Evolutionary conservation across 2,329 filamentous ascomycete genomes (phyloP).

Genomic region (Lecanicillium sp.): DNA sequence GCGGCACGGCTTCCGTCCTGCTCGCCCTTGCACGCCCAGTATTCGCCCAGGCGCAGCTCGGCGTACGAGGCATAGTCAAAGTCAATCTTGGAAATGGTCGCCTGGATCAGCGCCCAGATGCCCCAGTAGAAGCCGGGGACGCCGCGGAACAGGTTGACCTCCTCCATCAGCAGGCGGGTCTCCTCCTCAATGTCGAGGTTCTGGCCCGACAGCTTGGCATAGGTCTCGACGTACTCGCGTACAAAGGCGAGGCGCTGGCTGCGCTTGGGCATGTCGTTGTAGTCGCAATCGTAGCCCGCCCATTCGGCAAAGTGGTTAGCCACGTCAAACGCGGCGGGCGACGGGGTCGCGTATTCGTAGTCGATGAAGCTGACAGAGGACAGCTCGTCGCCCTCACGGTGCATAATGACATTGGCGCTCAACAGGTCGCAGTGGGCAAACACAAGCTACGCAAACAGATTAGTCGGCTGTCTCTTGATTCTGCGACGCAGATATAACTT

Average conservation of each 20-base stretch:
- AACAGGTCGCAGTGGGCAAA: constrained; percentile 95
- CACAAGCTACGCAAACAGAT: constrained; percentile 55
- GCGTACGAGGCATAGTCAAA: constrained; percentile 95
- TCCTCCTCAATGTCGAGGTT: constrained; percentile 51
- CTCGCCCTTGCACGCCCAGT: constrained; percentile 85
- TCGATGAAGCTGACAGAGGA: constrained; percentile 76
- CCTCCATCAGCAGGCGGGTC: constrained; percentile 59
- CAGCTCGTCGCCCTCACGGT: constrained; percentile 32
- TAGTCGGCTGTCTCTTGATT: constrained; percentile 2
- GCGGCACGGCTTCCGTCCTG: constrained; percentile 50
- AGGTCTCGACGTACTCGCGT: constrained; percentile 71
- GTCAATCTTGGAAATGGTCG: constrained; percentile 87
- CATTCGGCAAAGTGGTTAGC: constrained; percentile 98
- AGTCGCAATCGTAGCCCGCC: constrained; percentile 95
- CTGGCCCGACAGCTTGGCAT: constrained; percentile 46
- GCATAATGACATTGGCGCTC: constrained; percentile 91
- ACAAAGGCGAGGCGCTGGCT: constrained; percentile 75
- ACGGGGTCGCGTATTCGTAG: constrained; percentile 95
- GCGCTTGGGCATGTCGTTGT: constrained; percentile 70
- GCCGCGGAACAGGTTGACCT: constrained; percentile 83
- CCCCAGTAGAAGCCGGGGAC: constrained; percentile 89
- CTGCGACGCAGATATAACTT: constrained; percentile 24
- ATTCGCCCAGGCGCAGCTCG: constrained; percentile 78
- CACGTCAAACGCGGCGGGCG: constrained; percentile 90
- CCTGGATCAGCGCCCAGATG: constrained; percentile 93